Evolutionary conservation across 129 eudicot species (phyloP).

Genomic region (Deinandra increscens): DNA sequence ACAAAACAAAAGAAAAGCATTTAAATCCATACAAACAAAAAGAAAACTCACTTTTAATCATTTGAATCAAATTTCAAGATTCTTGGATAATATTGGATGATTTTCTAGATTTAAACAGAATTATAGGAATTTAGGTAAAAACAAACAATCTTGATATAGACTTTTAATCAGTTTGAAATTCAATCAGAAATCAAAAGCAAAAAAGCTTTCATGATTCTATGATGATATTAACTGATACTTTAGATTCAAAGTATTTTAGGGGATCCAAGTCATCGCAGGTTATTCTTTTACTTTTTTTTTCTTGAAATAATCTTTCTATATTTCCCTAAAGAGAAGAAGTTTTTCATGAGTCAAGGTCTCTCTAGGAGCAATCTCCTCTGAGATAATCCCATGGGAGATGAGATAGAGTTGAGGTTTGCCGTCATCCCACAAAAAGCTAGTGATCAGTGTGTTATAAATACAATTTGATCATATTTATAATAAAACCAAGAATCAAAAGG

Average conservation of each 20-base stretch:
- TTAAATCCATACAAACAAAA: slow-evolving; percentile 46
- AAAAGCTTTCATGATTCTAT: slow-evolving; percentile 10
- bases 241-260: slow-evolving; percentile 18
- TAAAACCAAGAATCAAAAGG: slow-evolving; percentile 13
- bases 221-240: slow-evolving; percentile 5
- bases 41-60: slow-evolving; percentile 39
- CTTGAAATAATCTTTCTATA: too few relatives aligned
- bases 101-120: slow-evolving; percentile 20
- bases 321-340: too few relatives aligned
- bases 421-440: slow-evolving; percentile 22
- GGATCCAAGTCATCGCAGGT: slow-evolving; percentile 5
- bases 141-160: slow-evolving; percentile 11
- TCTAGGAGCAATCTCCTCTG: too few relatives aligned
- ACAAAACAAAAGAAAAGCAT: slow-evolving; percentile 18
- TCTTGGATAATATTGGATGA: slow-evolving; percentile 17
- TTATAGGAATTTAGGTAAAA: slow-evolving; percentile 19
- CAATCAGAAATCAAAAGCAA: slow-evolving; percentile 12
- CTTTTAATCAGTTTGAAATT: slow-evolving; percentile 4
- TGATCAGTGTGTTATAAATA: slow-evolving; percentile 1
- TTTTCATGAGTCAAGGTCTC: too few relatives aligned
- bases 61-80: slow-evolving; percentile 25
- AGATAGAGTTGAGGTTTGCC: too few relatives aligned
- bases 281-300: too few relatives aligned
- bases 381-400: too few relatives aligned
- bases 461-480: slow-evolving; percentile 9